Percentiles rank a stretch among this genome's conserved stretches.
Evolutionary conservation across 1,284 basidiomycete species (phyloP).

Genomic region (Tylopilus sp.): DNA sequence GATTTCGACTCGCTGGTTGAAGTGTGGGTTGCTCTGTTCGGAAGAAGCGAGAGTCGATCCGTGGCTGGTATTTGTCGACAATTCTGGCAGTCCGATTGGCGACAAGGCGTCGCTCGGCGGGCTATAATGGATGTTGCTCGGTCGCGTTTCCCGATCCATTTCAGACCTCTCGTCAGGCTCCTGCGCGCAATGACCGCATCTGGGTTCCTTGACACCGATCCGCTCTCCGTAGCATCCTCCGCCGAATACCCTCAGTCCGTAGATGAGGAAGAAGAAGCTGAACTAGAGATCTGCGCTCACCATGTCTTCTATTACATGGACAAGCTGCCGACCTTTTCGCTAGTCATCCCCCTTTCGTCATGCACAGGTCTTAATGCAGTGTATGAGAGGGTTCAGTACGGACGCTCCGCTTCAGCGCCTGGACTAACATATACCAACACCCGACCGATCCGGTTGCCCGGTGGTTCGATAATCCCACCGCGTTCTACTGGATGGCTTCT

Average conservation of each 20-base stretch:
- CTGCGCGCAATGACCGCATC: conserved; percentile 71
- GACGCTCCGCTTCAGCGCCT: conserved; percentile 45
- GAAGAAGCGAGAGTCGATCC: conserved; percentile 66
- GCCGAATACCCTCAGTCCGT: conserved; percentile 40
- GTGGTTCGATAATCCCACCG: conserved; percentile 64
- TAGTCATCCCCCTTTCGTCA: conserved; percentile 60
- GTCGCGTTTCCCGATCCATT: conserved; percentile 77
- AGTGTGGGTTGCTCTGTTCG: conserved; percentile 79
- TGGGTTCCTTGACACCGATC: conserved; percentile 67
- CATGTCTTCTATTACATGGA: conserved; percentile 75
- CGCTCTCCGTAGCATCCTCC: conserved; percentile 51
- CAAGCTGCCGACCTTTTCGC: conserved; percentile 71
- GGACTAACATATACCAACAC: conserved; percentile 64
- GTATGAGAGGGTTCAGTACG: conserved; percentile 62
- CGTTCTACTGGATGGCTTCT: conserved; percentile 69
- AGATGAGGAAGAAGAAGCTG: conserved; percentile 22
- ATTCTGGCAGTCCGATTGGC: conserved; percentile 73
- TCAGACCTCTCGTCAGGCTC: conserved; percentile 67
- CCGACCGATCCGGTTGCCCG: conserved; percentile 68
- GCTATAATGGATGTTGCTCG: conserved; percentile 78
- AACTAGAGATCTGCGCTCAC: conserved; percentile 47
- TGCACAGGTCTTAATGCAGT: conserved; percentile 63
- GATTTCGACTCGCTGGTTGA: conserved; percentile 70
- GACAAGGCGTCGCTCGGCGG: conserved; percentile 55
- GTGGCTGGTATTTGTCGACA: conserved; percentile 72